phyloP scores from a whole-genome alignment of 257 asterid genomes.

The Solanum neorickii region DNA sequence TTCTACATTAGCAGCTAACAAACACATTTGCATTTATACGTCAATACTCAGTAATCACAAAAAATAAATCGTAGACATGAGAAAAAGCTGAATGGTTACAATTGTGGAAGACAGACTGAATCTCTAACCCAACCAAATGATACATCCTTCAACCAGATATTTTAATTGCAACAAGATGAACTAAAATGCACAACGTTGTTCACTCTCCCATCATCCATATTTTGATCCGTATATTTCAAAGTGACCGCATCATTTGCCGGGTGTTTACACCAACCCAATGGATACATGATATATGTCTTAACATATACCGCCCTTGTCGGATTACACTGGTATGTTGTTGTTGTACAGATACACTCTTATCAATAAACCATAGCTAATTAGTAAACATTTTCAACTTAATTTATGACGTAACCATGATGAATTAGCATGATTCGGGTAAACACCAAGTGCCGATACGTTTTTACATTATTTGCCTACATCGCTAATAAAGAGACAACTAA shows the following conservation, averaged over 20 bases:
- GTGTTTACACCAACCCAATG: neutral
- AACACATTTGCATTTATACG: neutral
- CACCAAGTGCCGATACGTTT: neutral
- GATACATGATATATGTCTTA: neutral
- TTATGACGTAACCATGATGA: neutral
- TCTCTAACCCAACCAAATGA: neutral
- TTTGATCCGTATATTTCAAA: neutral
- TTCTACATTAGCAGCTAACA: neutral
- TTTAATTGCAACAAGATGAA: neutral
- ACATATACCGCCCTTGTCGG: neutral
- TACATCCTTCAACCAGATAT: neutral
- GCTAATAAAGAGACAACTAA: neutral
- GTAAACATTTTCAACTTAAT: neutral
- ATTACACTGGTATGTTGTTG: neutral
- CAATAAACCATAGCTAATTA: neutral
- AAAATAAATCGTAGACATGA: neutral
- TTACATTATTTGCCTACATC: neutral
- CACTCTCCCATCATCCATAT: neutral
- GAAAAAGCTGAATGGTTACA: neutral
- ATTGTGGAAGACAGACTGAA: neutral
- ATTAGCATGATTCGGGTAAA: neutral
- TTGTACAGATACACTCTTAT: neutral
- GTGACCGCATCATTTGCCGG: neutral
- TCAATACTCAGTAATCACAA: neutral
- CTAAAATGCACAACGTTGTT: neutral